Evolutionary conservation across 495 filamentous ascomycete species (phyloP), one percentile per base, ranked within the genome.

Genomic region (Daldinia caldariorum): DNA sequence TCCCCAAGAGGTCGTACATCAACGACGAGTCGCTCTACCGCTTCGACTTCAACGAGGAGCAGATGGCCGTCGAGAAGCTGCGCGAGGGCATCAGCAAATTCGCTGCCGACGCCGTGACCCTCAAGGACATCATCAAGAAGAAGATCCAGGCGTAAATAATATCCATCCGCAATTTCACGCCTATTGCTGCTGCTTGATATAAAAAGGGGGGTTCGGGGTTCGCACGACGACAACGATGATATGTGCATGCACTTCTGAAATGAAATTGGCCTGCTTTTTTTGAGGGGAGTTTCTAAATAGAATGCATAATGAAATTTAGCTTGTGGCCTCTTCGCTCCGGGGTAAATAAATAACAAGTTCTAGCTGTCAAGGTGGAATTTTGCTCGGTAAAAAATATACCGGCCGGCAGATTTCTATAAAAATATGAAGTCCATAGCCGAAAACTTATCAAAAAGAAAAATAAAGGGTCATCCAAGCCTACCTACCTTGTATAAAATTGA

Each of bases 51-150:
- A 99, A 99, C 86, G 95, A 98, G 86, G 92, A 99, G 79, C 88
- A 92, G 67, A 99, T 99, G 95, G 95, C 92, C 60, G 93, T 96
- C 67, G 94, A 97, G 89, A 99, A 99, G 90, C 88, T 99, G 68
- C 89, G 93, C 50, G 94, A 98, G 83, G 95, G 95, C 84, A 99
- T 99, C 86, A 94, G 92, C 84, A 97, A 96, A 82, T 99, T 99
- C 79, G 94, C 96, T 35, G 96, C 94, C 65, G 95, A 98, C 80
- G 94, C 95, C 57, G 86, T 92, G 66, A 94, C 92, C 58, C 90
- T 99, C 66, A 98, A 97, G 89, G 88, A 88, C 61, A 94, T 97
- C 73, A 87, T 99, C 77, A 88, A 89, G 87, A 80, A 88, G 79
- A 97, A 97, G 90, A 87, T 98, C 76, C 63, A 75, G 56, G 76